A percentile compares a stretch with the other conserved stretches of the same genome.
Conservation (phyloP, 179 eudicot species). For the Camellia oleifera region DNA sequence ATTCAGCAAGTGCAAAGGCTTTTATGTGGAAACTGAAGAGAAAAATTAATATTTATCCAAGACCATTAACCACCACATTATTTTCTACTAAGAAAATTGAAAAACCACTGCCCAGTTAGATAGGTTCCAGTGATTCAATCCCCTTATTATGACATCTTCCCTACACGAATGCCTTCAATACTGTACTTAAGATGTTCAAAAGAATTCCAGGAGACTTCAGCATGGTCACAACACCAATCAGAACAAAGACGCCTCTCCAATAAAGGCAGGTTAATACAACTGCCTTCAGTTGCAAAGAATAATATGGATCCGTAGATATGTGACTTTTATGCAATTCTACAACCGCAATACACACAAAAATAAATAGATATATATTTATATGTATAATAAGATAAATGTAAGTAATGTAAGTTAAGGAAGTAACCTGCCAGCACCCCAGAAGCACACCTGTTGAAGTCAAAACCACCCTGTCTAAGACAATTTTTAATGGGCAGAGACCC, state of each 20-base stretch:
- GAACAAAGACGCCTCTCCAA: no score
- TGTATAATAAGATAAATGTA: not conserved
- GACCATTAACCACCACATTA: not conserved
- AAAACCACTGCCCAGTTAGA: not conserved
- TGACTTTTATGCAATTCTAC: not conserved
- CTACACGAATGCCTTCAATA: no score
- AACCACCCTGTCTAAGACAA: constrained; percentile 77
- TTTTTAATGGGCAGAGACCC: constrained; percentile 68
- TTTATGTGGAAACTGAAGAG: not conserved
- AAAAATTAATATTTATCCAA: not conserved
- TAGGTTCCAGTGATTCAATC: not conserved
- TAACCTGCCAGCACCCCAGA: constrained; percentile 98
- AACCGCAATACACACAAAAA: not conserved
- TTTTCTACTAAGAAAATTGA: not conserved
- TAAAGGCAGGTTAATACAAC: not conserved
- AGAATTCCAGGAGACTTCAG: no score
- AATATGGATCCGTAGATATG: no score
- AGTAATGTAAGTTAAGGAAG: constrained; percentile 13
- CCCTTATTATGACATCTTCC: not conserved
- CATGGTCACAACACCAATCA: no score
- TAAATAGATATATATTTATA: not conserved
- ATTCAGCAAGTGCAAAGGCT: not conserved
- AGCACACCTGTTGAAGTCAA: constrained; percentile 97
- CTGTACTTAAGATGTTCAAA: not conserved
- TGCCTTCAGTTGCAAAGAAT: not conserved